Percentiles rank a stretch among this genome's conserved stretches.
These are phyloP conservation scores for Cyclotella kingstonii DNA, from an alignment of 108 stramenopile genomes.

Conservation along the genomic window DNA sequence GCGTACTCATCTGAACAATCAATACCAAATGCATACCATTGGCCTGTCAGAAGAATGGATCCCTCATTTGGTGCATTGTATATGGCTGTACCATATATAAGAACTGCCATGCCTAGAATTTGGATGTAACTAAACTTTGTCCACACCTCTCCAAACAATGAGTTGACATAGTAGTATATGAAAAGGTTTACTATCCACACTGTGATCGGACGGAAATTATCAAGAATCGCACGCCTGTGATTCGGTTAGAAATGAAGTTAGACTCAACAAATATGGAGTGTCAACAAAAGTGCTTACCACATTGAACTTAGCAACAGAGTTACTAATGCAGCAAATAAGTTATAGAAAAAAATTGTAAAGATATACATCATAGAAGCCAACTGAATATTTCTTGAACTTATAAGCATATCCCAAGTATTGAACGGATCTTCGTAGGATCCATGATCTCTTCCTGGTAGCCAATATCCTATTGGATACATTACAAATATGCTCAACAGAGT, in stretches of 20 bases:
- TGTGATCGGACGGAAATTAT: constrained; percentile 92
- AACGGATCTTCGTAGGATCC: constrained; percentile 88
- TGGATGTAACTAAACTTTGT: constrained; percentile 84
- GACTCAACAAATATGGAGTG: not conserved
- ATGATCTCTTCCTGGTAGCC: constrained; percentile 85
- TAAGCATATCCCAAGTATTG: constrained; percentile 77
- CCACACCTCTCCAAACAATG: constrained; percentile 88
- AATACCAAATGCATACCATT: constrained; percentile 66
- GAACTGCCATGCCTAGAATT: constrained; percentile 81
- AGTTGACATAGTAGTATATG: constrained; percentile 83
- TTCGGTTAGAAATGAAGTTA: not conserved
- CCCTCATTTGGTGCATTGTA: constrained; percentile 95
- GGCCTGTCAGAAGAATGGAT: constrained; percentile 67
- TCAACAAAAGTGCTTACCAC: constrained; percentile 32
- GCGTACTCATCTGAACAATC: constrained; percentile 65
- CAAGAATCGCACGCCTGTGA: constrained; percentile 90
- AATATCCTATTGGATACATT: constrained; percentile 83
- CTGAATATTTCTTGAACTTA: constrained; percentile 61
- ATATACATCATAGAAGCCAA: constrained; percentile 74
- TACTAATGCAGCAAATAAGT: constrained; percentile 93
- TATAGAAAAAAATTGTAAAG: constrained; percentile 90
- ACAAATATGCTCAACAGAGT: constrained; percentile 70
- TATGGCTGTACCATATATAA: constrained; percentile 93
- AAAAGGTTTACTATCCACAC: constrained; percentile 78
- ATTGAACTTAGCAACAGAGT: constrained; percentile 88